These are phyloP conservation scores for Hymenoscyphus albidus DNA, from an alignment of 2,329 filamentous ascomycete species.

Conservation along the genomic window DNA sequence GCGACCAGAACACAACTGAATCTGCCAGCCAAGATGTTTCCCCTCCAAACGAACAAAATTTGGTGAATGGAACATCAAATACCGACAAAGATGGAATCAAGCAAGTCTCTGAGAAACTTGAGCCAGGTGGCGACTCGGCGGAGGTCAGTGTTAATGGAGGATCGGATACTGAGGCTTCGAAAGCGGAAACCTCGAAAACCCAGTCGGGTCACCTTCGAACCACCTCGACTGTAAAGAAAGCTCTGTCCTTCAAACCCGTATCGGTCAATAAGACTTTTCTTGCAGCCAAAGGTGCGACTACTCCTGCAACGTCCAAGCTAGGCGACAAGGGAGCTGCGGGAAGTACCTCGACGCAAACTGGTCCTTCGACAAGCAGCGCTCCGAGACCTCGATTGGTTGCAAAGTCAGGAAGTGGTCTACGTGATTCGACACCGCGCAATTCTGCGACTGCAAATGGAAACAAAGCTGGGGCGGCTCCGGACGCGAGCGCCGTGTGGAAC, in stretches of 20 bases:
- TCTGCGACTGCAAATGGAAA: conserved; percentile 49
- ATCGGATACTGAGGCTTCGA: conserved; percentile 72
- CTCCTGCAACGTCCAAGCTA: conserved; percentile 45
- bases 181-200: conserved; percentile 49
- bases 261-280: conserved; percentile 83
- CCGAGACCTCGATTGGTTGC: conserved; percentile 71
- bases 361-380: conserved; percentile 45
- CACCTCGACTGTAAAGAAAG: conserved; percentile 65
- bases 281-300: conserved; percentile 59
- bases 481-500: conserved; percentile 78
- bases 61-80: conserved; percentile 45
- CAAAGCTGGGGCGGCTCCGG: conserved; percentile 59
- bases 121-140: conserved; percentile 57
- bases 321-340: conserved; percentile 49
- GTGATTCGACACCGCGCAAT: conserved; percentile 48
- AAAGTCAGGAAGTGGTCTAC: conserved; percentile 62
- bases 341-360: conserved; percentile 42
- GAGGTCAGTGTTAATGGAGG: conserved; percentile 69
- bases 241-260: conserved; percentile 76
- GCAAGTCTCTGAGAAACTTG: conserved; percentile 52
- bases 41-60: conserved; percentile 31
- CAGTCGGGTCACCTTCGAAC: conserved; percentile 57
- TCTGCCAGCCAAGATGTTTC: conserved; percentile 47
- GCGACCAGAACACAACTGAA: conserved; percentile 40
- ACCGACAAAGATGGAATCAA: conserved; percentile 48